Base-by-base conservation (phyloP, 1,284 basidiomycete species). In the Sporisorium graminicola region DNA sequence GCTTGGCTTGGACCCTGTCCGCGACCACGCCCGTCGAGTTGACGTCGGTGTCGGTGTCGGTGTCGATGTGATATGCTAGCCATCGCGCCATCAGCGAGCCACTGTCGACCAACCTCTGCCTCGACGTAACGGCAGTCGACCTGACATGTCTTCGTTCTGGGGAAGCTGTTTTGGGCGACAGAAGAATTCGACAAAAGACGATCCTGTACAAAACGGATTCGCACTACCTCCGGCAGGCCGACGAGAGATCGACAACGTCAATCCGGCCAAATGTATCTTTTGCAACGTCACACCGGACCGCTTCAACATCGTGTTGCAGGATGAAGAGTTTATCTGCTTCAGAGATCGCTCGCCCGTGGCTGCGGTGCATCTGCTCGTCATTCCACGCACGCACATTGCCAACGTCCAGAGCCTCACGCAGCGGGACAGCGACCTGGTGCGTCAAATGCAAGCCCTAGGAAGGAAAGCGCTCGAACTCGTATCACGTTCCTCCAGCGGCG, bases 251-350 rank as follows among this genome's bases (percentile, higher is more conserved):
- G 74, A 76, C 65, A 24, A 33, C 18, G 59, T 68, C 60, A 68
- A 74, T 12, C 64, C 75, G 6, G 69, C 66, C 58, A 81, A 77
- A n/a, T 90, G 89, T 74, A 74, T 86, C 10, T 92, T 92, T 85
- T 92, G 91, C 80, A 78, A 88, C 73, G 89, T 89, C 14, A 87
- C 88, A 4, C 64, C 71, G 26, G 87, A 89, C 56, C 89, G 87
- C 1, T 93, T 92, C 81, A 86, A 88, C 44, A 85, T 92, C 24
- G 84, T 90, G 0, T 89, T 89, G 74, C 89, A 92, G 91, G 89
- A 91, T 77, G 88, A 89, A 1, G 73, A 85, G 3, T 90, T 90
- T 70, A 86, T 91, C 14, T 91, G 89, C 16, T 93, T 93, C 78
- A 84, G 85, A 46, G 92, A 93, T 84, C 87, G 88, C 31, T 89